Conservation (phyloP, 345 rosid species). For the Psidium friedrichsthalianum region DNA sequence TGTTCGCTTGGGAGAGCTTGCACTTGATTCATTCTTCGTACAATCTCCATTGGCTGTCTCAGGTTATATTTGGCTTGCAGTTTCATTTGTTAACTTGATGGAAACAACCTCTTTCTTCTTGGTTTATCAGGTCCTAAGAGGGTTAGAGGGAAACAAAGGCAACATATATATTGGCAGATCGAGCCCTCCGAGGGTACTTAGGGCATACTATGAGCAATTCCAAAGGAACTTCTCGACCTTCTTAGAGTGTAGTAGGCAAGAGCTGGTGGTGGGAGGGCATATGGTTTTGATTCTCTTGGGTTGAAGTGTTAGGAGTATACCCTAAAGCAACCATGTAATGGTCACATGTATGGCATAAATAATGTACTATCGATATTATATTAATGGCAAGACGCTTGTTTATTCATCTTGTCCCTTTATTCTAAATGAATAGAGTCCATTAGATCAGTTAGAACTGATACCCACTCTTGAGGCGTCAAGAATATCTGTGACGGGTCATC, state of each 20-base stretch:
- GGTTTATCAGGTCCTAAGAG: conserved; percentile 36
- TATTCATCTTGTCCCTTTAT: too few species aligned
- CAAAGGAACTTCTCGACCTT: conserved; percentile 31
- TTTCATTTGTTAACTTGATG: neutral
- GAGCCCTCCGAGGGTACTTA: conserved; percentile 19
- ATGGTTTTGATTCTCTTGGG: conserved; percentile 30
- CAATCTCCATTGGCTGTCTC: conserved; percentile 46
- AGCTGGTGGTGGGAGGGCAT: conserved; percentile 23
- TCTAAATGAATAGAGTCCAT: too few species aligned
- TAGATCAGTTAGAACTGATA: too few species aligned
- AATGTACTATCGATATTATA: too few species aligned
- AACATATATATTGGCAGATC: conserved; percentile 4
- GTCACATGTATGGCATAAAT: too few species aligned
- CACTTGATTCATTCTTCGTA: conserved; percentile 42
- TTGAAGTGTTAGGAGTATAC: too few species aligned
- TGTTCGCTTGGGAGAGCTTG: conserved; percentile 22
- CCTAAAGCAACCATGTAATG: too few species aligned
- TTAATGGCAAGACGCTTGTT: too few species aligned
- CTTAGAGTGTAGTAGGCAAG: conserved; percentile 24
- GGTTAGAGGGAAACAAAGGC: conserved; percentile 24
- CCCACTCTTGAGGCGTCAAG: too few species aligned
- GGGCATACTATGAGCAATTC: conserved; percentile 32
- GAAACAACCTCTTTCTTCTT: conserved; percentile 19
- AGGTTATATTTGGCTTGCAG: conserved; percentile 3
- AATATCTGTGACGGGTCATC: too few species aligned